Conservation (phyloP, 805 yeast species). For the Candida coleopterorum region DNA sequence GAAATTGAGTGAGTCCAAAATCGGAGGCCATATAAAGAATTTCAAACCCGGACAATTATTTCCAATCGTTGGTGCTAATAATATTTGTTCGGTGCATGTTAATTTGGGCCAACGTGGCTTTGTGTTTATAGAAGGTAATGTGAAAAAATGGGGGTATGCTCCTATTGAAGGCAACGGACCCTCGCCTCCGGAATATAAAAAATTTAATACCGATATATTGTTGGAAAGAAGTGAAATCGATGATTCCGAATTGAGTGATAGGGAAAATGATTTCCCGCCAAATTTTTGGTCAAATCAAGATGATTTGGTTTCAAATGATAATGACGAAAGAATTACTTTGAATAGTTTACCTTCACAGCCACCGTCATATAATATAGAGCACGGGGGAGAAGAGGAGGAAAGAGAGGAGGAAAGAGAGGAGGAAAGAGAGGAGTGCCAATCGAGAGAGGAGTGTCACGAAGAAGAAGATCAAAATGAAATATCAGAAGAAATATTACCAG, state of each 20-base stretch:
- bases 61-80: conserved; percentile 87
- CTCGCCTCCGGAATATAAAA: conserved; percentile 91
- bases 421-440: not conserved
- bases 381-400: not conserved
- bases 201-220: conserved; percentile 71
- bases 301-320: conserved; percentile 14
- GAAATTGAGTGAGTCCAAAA: conserved; percentile 71
- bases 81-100: conserved; percentile 77
- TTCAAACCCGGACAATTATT: conserved; percentile 64
- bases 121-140: conserved; percentile 88
- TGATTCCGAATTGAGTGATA: conserved; percentile 42
- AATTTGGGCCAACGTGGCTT: conserved; percentile 87
- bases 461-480: no score
- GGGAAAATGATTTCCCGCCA: conserved; percentile 52
- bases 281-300: conserved; percentile 39
- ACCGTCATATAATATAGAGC: conserved; percentile 27
- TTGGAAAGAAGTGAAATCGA: conserved; percentile 60
- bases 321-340: conserved; percentile 40
- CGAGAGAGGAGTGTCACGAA: no score
- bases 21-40: conserved; percentile 75
- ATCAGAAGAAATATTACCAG: no score
- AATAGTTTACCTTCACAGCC: conserved; percentile 33
- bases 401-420: not conserved
- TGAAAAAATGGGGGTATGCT: conserved; percentile 95
- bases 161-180: conserved; percentile 82